phyloP scores from a whole-genome alignment of 2,329 filamentous ascomycete genomes.

The Neofusicoccum umdonicola region DNA sequence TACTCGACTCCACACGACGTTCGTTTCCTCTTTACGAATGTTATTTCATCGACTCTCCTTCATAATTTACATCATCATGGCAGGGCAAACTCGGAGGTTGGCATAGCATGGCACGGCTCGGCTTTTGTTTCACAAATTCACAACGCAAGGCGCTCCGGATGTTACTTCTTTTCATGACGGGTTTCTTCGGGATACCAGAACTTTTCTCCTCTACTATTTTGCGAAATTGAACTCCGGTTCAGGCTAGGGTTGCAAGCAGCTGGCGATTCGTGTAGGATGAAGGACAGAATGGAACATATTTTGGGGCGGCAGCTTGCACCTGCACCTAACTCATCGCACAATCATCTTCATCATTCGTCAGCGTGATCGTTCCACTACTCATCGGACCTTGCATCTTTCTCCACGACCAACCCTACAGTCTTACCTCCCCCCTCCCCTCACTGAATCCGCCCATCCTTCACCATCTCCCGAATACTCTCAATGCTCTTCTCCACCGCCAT shows the following conservation, averaged over 20 bases:
- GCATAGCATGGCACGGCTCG: slow-evolving; percentile 5
- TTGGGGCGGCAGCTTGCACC: too few relatives aligned
- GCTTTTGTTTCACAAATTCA: background rate
- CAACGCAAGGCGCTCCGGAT: slow-evolving; percentile 11
- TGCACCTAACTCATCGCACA: too few relatives aligned
- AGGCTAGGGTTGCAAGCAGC: too few relatives aligned
- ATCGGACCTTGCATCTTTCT: too few relatives aligned
- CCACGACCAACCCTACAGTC: too few relatives aligned
- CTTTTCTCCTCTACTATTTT: background rate
- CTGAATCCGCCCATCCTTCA: slow-evolving; percentile 34
- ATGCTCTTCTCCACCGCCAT: slow-evolving; percentile 45
- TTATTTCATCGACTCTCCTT: slow-evolving; percentile 1
- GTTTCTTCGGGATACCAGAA: slow-evolving; percentile 7
- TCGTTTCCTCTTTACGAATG: background rate
- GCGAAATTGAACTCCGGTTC: too few relatives aligned
- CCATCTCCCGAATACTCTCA: slow-evolving; percentile 44
- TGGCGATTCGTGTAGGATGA: too few relatives aligned
- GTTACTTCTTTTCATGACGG: background rate
- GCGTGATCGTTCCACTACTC: too few relatives aligned
- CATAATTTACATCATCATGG: background rate
- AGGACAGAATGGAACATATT: too few relatives aligned
- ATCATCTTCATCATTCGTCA: too few relatives aligned
- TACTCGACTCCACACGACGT: background rate
- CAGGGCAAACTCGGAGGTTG: background rate
- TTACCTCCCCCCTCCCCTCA: background rate